Conservation (phyloP, 805 yeast genomes). For the Starmerella stigmatis region DNA sequence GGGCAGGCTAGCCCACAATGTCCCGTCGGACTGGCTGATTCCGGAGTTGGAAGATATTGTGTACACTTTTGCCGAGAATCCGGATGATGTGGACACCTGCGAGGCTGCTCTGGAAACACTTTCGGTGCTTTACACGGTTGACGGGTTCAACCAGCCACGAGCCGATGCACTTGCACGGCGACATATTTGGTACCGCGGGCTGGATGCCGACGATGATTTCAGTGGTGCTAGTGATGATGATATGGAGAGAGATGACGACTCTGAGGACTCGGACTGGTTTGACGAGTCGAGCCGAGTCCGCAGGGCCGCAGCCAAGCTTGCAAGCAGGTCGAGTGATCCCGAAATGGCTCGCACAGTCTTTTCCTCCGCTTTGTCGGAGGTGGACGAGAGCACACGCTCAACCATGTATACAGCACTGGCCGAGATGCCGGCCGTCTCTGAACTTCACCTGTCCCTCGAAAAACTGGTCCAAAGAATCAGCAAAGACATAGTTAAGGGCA, state of each 20-base stretch:
- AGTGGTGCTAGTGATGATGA: conserved; percentile 1
- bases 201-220: not conserved
- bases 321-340: not conserved
- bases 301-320: conserved; percentile 8
- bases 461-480: not conserved
- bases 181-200: not conserved
- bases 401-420: conserved; percentile 2
- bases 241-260: not conserved
- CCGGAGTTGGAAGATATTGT: conserved; percentile 25
- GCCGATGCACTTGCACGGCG: not conserved
- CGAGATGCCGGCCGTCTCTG: not conserved
- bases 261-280: conserved; percentile 10
- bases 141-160: not conserved
- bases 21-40: conserved; percentile 17
- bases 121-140: conserved; percentile 20
- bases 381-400: conserved; percentile 5
- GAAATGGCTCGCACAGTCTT: not conserved
- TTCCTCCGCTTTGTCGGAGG: not conserved
- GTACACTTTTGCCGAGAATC: conserved; percentile 20
- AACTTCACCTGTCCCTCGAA: not conserved
- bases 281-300: conserved; percentile 13
- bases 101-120: conserved; percentile 40
- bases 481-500: not conserved
- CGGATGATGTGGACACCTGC: conserved; percentile 35
- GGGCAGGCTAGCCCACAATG: not conserved